Percentiles rank a stretch among this genome's conserved stretches.
Conservation (phyloP, 371 early-diverging fungal species). For the Haplosporangium sp. region DNA sequence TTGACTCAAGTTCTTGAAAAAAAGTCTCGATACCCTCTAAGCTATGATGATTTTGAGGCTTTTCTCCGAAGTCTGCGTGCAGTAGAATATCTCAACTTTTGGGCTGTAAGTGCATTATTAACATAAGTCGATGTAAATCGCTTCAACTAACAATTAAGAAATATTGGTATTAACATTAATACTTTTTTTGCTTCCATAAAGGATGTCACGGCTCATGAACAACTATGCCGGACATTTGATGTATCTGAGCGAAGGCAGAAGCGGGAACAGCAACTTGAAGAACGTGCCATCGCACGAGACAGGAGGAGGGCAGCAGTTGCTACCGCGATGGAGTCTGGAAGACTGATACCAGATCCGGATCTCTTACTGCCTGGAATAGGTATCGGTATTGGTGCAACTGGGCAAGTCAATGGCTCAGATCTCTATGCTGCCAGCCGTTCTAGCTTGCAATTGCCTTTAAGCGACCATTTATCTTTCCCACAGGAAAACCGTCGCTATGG, state of each 20-base stretch:
- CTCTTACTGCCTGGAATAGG: constrained; percentile 17
- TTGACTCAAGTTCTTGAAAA: constrained; percentile 34
- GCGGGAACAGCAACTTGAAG: constrained; percentile 46
- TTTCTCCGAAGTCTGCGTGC: constrained; percentile 41
- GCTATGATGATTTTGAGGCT: constrained; percentile 54
- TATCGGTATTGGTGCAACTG: constrained; percentile 27
- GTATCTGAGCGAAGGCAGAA: constrained; percentile 52
- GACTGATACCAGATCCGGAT: constrained; percentile 31
- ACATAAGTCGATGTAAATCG: too few relatives aligned
- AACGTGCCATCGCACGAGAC: constrained; percentile 41
- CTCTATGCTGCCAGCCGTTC: constrained; percentile 46
- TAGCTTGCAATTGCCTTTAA: constrained; percentile 42
- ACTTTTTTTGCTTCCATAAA: not conserved
- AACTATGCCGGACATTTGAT: constrained; percentile 49
- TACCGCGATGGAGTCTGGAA: constrained; percentile 33
- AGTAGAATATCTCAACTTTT: constrained; percentile 54
- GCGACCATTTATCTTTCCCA: constrained; percentile 50
- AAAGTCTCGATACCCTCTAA: constrained; percentile 32
- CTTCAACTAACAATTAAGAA: not conserved
- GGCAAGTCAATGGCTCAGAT: constrained; percentile 24
- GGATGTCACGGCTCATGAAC: constrained; percentile 55
- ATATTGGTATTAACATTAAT: not conserved
- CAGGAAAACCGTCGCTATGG: constrained; percentile 46
- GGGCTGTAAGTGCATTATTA: constrained; percentile 33
- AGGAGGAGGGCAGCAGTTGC: constrained; percentile 23